A percentile compares a stretch with the other conserved stretches of the same genome.
Evolutionary conservation across 75 land plant genomes (phyloP).

Genomic region (Chamaecyparis obtusa): DNA sequence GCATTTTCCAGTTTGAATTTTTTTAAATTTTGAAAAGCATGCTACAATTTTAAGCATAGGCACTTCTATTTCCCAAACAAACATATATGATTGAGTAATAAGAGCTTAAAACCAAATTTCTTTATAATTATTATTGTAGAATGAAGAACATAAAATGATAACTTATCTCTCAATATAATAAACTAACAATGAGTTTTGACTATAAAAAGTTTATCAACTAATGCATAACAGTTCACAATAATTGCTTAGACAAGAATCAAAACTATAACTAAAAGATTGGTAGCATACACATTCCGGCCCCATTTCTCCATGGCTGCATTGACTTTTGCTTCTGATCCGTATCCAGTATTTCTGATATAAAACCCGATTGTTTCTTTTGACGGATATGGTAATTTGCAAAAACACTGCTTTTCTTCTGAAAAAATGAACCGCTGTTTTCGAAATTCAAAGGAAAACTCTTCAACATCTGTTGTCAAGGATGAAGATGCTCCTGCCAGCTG

Average conservation of each 20-base stretch:
- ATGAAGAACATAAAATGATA: background rate
- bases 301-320: slow-evolving; percentile 73
- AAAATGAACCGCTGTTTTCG: slow-evolving; percentile 88
- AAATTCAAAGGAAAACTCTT: slow-evolving; percentile 88
- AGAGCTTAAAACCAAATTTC: background rate
- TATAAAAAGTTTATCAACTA: background rate
- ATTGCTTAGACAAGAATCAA: background rate
- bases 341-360: slow-evolving; percentile 74
- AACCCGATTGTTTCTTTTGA: slow-evolving; percentile 79
- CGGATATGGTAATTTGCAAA: slow-evolving; percentile 88
- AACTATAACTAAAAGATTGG: background rate
- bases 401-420: slow-evolving; percentile 63
- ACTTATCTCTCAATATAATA: background rate
- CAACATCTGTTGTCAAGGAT: slow-evolving; percentile 24
- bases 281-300: slow-evolving; percentile 94
- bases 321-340: slow-evolving; percentile 89
- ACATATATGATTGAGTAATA: background rate
- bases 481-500: slow-evolving; percentile 44
- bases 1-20: background rate
- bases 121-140: background rate
- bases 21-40: background rate
- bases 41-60: background rate
- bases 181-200: slow-evolving; percentile 4
- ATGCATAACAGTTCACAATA: background rate
- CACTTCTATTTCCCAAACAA: background rate